Evolutionary conservation across 495 filamentous ascomycete species (phyloP).

Genomic region (Amphirosellinia nigrospora): DNA sequence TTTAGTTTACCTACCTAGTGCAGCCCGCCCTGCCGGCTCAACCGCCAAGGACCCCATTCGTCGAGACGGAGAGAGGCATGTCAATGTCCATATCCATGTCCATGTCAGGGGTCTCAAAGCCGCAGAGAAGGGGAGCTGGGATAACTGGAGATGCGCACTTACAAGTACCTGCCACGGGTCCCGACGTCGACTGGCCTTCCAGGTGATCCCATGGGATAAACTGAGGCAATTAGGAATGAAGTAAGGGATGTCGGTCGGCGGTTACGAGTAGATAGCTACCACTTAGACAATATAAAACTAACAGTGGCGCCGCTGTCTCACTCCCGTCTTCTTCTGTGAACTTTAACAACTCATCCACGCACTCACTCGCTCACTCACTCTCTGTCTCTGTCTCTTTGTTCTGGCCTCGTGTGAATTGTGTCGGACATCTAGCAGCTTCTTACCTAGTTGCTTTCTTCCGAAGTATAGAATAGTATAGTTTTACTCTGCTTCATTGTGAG

Average conservation of each 20-base stretch:
- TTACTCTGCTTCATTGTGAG: constrained; percentile 8
- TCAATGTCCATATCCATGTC: constrained; percentile 13
- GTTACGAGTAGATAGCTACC: no score
- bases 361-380: background rate
- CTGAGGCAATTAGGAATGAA: constrained; percentile 8
- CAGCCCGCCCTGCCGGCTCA: constrained; percentile 9
- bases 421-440: background rate
- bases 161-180: constrained; percentile 3
- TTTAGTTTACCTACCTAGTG: no score
- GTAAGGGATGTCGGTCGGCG: background rate
- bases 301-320: constrained; percentile 11
- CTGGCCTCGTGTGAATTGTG: background rate
- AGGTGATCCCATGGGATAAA: constrained; percentile 10
- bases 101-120: no score
- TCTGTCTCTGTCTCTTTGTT: background rate
- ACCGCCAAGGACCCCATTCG: constrained; percentile 14
- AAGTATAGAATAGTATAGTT: constrained; percentile 11
- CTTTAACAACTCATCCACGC: background rate
- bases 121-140: background rate
- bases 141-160: constrained; percentile 2
- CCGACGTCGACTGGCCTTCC: background rate
- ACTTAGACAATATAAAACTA: constrained; percentile 11
- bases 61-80: background rate
- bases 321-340: background rate
- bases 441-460: background rate